phyloP scores from a whole-genome alignment of 192 early-diverging fungal species.

The Phycomyces nitens region DNA sequence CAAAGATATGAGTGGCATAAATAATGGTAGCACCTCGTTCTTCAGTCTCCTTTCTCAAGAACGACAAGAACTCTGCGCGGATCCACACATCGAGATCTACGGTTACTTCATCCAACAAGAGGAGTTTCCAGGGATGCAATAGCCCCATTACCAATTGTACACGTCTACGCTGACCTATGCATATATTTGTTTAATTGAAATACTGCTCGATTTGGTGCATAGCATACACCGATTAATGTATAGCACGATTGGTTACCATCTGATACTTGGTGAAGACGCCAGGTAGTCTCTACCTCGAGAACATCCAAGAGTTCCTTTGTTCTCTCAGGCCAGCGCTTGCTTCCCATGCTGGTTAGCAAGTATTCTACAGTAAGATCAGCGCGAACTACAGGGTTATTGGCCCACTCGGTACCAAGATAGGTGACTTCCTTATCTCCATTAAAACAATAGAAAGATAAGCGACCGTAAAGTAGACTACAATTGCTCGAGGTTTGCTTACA shows the following conservation, averaged over 20 bases:
- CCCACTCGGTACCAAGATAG: slow-evolving; percentile 82
- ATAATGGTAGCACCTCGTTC: slow-evolving; percentile 57
- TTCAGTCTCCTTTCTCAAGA: slow-evolving; percentile 64
- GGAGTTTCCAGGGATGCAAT: slow-evolving; percentile 61
- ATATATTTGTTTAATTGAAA: not conserved
- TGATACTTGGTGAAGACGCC: slow-evolving; percentile 67
- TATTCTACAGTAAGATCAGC: slow-evolving; percentile 64
- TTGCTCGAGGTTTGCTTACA: slow-evolving; percentile 27
- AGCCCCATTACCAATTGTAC: slow-evolving; percentile 78
- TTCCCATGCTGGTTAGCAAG: slow-evolving; percentile 62
- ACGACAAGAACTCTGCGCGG: slow-evolving; percentile 61
- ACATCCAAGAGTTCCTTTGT: slow-evolving; percentile 59
- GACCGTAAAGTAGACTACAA: not conserved
- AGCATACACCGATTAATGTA: slow-evolving; percentile 27
- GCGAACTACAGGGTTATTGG: slow-evolving; percentile 66
- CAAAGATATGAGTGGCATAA: slow-evolving; percentile 84
- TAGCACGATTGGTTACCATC: slow-evolving; percentile 46
- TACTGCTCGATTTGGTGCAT: not conserved
- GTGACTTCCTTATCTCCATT: slow-evolving; percentile 49
- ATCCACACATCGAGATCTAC: slow-evolving; percentile 79
- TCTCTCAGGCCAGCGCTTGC: slow-evolving; percentile 57
- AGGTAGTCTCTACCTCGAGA: slow-evolving; percentile 62
- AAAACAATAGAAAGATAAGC: not conserved
- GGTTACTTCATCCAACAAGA: slow-evolving; percentile 78
- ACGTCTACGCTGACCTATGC: slow-evolving; percentile 39